phyloP scores from a whole-genome alignment of 192 early-diverging fungal genomes.

The Physocladia obscura region DNA sequence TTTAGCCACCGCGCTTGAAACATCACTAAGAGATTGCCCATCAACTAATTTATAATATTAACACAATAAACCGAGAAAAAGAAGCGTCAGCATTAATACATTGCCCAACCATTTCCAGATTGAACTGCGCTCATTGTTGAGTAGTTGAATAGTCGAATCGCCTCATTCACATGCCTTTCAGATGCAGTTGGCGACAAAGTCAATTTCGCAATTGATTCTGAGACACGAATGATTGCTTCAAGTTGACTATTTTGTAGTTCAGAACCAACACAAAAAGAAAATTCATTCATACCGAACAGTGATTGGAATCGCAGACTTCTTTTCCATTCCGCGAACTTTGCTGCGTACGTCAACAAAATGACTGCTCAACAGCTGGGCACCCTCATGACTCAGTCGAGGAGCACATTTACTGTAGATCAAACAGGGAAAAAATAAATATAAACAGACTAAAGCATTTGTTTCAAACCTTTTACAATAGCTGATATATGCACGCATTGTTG shows the following conservation, averaged over 20 bases:
- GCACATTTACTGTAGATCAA: conserved; percentile 78
- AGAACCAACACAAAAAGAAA: neutral
- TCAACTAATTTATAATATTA: conserved; percentile 53
- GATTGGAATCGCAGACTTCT: conserved; percentile 81
- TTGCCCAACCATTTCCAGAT: conserved; percentile 69
- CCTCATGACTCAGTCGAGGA: conserved; percentile 82
- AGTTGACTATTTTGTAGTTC: conserved; percentile 66
- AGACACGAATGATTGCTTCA: conserved; percentile 97
- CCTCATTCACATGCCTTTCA: conserved; percentile 93
- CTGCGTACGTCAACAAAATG: conserved; percentile 91
- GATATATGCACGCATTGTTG: conserved; percentile 95
- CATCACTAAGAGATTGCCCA: conserved; percentile 74
- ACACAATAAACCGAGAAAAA: neutral
- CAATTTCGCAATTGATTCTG: conserved; percentile 97
- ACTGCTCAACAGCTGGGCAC: conserved; percentile 87
- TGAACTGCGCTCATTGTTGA: conserved; percentile 98
- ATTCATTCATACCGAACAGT: conserved; percentile 70
- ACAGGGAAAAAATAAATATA: neutral
- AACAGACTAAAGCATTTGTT: neutral
- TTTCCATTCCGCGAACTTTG: conserved; percentile 77
- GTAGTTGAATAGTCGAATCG: conserved; percentile 93
- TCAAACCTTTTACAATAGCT: conserved; percentile 86
- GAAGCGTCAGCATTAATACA: no score
- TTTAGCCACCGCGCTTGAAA: conserved; percentile 72
- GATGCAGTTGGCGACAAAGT: conserved; percentile 78